A percentile compares a stretch with the other conserved stretches of the same genome.
phyloP scores from a whole-genome alignment of 805 yeast species.

The Candida verbasci region DNA sequence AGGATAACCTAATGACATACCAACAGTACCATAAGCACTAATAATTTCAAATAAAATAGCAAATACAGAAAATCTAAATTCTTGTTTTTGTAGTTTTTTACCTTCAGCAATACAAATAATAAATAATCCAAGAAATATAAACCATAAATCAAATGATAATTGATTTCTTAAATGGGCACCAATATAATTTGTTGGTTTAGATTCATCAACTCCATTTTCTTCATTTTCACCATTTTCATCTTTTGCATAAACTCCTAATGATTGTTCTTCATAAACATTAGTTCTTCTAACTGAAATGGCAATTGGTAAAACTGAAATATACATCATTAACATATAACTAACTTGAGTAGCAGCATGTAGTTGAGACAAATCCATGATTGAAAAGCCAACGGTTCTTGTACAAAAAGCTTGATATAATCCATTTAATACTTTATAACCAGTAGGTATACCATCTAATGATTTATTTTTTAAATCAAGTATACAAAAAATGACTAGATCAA shows the following conservation, averaged over 20 bases:
- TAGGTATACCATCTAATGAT: slow-evolving; percentile 50
- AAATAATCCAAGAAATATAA: slow-evolving; percentile 78
- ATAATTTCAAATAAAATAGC: slow-evolving; percentile 79
- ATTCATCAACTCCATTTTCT: slow-evolving; percentile 29
- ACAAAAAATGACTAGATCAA: slow-evolving; percentile 77
- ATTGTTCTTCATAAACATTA: slow-evolving; percentile 96
- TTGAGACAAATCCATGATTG: slow-evolving; percentile 61
- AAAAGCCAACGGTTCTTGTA: slow-evolving; percentile 91
- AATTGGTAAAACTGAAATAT: slow-evolving; percentile 90
- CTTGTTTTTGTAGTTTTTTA: slow-evolving; percentile 42
- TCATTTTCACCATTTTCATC: slow-evolving; percentile 23
- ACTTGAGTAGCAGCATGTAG: slow-evolving; percentile 92
- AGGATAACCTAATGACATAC: slow-evolving; percentile 83
- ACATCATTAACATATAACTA: slow-evolving; percentile 95
- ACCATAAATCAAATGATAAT: slow-evolving; percentile 93
- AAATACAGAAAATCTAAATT: slow-evolving; percentile 59
- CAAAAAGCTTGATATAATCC: slow-evolving; percentile 90
- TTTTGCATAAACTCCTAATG: slow-evolving; percentile 75
- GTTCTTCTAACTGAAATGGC: slow-evolving; percentile 96
- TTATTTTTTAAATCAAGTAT: slow-evolving; percentile 63
- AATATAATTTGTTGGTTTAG: slow-evolving; percentile 56
- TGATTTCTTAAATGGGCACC: slow-evolving; percentile 89
- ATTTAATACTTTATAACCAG: slow-evolving; percentile 68
- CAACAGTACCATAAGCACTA: slow-evolving; percentile 96
- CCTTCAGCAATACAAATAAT: slow-evolving; percentile 87